These are phyloP conservation scores for Codiaeum variegatum DNA, from an alignment of 441 rosid genomes.

Conservation along the genomic window DNA sequence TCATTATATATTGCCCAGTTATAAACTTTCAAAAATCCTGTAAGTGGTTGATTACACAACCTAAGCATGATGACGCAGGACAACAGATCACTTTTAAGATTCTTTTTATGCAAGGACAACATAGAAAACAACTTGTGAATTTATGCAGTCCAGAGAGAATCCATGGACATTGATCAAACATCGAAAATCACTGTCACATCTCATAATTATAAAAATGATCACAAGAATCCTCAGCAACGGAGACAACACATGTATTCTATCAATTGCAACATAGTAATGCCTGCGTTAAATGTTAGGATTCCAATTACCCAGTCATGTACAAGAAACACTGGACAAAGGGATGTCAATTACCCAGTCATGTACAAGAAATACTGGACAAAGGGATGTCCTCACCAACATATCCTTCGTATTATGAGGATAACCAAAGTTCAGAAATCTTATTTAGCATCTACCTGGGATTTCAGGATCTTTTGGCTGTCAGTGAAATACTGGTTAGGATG, in stretches of 20 bases:
- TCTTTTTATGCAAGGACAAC: neutral
- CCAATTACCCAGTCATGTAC: no score
- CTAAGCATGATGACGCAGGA: no score
- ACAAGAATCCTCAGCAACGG: neutral
- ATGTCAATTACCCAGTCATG: no score
- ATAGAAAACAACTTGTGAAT: neutral
- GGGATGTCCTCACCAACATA: neutral
- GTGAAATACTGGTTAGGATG: slow-evolving; percentile 84
- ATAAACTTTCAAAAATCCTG: neutral
- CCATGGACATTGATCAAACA: neutral
- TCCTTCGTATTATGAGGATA: neutral
- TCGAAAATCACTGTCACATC: neutral
- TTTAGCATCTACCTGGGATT: slow-evolving; percentile 40
- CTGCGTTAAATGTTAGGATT: neutral
- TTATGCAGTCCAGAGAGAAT: neutral
- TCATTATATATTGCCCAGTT: neutral
- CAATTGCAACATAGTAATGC: slow-evolving; percentile 4
- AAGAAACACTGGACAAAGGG: no score
- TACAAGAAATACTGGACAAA: neutral
- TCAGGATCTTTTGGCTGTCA: slow-evolving; percentile 60
- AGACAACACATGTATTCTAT: neutral
- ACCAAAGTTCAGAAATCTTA: neutral
- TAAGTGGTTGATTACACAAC: neutral
- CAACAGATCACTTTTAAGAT: no score
- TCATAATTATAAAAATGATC: slow-evolving; percentile 1